Evolutionary conservation across 2,329 filamentous ascomycete species (phyloP).

Genomic region (Ophiocordyceps unilateralis): DNA sequence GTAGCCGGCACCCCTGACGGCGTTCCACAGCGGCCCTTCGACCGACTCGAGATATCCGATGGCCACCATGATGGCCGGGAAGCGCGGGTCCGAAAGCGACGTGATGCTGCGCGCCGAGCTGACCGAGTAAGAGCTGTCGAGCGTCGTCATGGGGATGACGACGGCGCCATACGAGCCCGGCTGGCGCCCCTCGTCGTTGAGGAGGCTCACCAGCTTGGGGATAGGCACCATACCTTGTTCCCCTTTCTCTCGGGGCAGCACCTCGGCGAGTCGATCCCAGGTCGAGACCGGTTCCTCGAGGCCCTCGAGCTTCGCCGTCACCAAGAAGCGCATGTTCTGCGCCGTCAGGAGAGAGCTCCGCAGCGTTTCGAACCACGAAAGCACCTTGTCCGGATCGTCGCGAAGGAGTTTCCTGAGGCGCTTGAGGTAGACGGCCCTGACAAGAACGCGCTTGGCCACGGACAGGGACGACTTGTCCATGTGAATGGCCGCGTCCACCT

Average conservation of each 20-base stretch:
- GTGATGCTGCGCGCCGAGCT: slow-evolving; percentile 58
- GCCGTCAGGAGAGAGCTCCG: slow-evolving; percentile 63
- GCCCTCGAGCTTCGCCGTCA: slow-evolving; percentile 63
- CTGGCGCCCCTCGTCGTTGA: slow-evolving; percentile 56
- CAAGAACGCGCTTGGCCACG: slow-evolving; percentile 64
- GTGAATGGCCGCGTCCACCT: slow-evolving; percentile 63
- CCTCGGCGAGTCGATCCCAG: slow-evolving; percentile 43
- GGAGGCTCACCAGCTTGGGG: slow-evolving; percentile 48
- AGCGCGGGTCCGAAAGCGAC: slow-evolving; percentile 56
- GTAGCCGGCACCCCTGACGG: slow-evolving; percentile 80
- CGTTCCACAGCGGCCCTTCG: slow-evolving; percentile 87
- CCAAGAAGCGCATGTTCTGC: slow-evolving; percentile 70
- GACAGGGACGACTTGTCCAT: slow-evolving; percentile 59
- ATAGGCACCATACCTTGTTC: slow-evolving; percentile 44
- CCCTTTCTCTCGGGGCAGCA: slow-evolving; percentile 16
- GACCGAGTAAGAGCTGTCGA: slow-evolving; percentile 81
- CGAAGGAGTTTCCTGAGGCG: slow-evolving; percentile 67
- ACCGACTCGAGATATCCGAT: slow-evolving; percentile 82
- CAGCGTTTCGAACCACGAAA: slow-evolving; percentile 62
- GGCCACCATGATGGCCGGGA: slow-evolving; percentile 77
- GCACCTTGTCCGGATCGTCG: slow-evolving; percentile 55
- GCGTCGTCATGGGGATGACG: slow-evolving; percentile 76
- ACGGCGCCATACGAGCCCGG: slow-evolving; percentile 60
- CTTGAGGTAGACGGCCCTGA: slow-evolving; percentile 76
- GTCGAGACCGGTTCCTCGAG: slow-evolving; percentile 59